Conservation (phyloP, 2,329 filamentous ascomycete species). For the Claviceps sp. region DNA sequence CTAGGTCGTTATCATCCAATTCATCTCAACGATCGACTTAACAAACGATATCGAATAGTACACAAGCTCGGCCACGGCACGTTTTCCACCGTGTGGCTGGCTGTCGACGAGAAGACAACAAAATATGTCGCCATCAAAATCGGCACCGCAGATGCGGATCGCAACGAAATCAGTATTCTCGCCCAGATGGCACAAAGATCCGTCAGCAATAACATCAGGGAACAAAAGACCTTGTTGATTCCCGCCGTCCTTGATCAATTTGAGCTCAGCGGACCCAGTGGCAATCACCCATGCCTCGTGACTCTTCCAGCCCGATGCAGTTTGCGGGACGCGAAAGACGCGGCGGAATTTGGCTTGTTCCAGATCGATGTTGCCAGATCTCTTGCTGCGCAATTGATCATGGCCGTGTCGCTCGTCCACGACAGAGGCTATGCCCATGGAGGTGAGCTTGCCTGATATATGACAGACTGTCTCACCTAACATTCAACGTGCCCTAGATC, state of each 20-base stretch:
- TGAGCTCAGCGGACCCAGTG: conserved; percentile 8
- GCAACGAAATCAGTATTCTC: conserved; percentile 12
- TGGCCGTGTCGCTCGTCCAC: too few relatives aligned
- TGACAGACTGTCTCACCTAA: conserved; percentile 7
- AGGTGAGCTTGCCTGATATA: conserved; percentile 8
- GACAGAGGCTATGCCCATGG: too few relatives aligned
- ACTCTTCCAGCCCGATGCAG: conserved; percentile 14
- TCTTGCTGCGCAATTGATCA: too few relatives aligned
- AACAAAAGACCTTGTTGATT: conserved; percentile 12
- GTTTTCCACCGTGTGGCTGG: background rate
- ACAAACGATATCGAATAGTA: conserved; percentile 20
- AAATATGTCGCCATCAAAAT: conserved; percentile 8
- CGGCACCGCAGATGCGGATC: conserved; percentile 15
- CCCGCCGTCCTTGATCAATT: background rate
- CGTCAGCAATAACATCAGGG: conserved; percentile 9
- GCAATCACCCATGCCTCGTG: conserved; percentile 16
- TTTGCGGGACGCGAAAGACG: conserved; percentile 9
- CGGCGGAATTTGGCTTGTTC: conserved; percentile 7
- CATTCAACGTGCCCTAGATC: conserved; percentile 12
- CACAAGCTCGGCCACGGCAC: background rate
- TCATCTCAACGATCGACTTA: conserved; percentile 22
- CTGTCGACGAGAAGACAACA: conserved; percentile 9
- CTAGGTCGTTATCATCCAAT: conserved; percentile 24
- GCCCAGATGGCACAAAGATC: background rate
- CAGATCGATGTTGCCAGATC: conserved; percentile 1